These are phyloP conservation scores for Pyrus betulifolia DNA, from an alignment of 306 rosid species.

Conservation along the genomic window DNA sequence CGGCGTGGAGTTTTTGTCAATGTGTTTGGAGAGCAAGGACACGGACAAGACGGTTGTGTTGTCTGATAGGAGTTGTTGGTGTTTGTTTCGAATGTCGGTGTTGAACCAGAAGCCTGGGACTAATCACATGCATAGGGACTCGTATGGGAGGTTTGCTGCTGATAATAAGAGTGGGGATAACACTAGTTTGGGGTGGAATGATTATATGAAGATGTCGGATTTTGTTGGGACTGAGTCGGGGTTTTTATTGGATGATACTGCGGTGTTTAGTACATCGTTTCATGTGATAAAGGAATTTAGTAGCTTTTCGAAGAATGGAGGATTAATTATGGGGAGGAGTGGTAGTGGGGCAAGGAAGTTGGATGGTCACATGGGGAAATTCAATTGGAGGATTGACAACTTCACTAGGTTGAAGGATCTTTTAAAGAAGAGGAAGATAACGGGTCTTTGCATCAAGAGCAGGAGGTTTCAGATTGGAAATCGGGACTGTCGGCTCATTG, in stretches of 20 bases:
- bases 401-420: slow-evolving; percentile 93
- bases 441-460: slow-evolving; percentile 97
- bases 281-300: slow-evolving; percentile 93
- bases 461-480: slow-evolving; percentile 97
- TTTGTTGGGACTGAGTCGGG: slow-evolving; percentile 78
- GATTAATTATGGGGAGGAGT: slow-evolving; percentile 58
- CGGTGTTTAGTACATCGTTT: slow-evolving; percentile 84
- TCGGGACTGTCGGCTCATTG: slow-evolving; percentile 93
- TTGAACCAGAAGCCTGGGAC: slow-evolving; percentile 87
- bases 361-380: slow-evolving; percentile 92
- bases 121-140: slow-evolving; percentile 96
- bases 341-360: slow-evolving; percentile 79
- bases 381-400: slow-evolving; percentile 94
- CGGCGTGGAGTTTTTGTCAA: slow-evolving; percentile 81
- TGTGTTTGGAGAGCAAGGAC: slow-evolving; percentile 99
- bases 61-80: slow-evolving; percentile 99
- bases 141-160: slow-evolving; percentile 91
- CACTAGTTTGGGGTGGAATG: slow-evolving; percentile 99
- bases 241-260: slow-evolving; percentile 75
- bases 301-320: slow-evolving; percentile 88
- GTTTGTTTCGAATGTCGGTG: slow-evolving; percentile 93
- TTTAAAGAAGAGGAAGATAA: slow-evolving; percentile 91
- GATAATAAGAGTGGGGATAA: slow-evolving; percentile 98
- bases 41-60: slow-evolving; percentile 71
- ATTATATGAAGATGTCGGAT: slow-evolving; percentile 94